These are phyloP conservation scores for Citrus medica DNA, from an alignment of 345 rosid genomes.

Conservation along the genomic window DNA sequence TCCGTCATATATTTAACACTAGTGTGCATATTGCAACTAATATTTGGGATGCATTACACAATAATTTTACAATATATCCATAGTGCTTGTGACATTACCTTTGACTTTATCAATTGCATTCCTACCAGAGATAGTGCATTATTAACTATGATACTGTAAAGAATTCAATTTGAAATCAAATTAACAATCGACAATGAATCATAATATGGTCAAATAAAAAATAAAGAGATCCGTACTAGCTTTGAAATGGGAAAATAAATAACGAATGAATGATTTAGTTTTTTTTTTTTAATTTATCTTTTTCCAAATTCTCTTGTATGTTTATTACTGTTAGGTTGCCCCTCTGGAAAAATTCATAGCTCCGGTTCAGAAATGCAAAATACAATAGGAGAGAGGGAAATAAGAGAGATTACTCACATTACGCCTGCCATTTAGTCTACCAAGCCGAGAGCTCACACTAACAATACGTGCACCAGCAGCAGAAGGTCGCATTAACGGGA, in stretches of 20 bases:
- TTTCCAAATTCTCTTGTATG: background rate
- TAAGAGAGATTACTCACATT: slow-evolving; percentile 49
- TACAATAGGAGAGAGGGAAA: background rate
- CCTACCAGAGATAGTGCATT: background rate
- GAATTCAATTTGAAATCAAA: background rate
- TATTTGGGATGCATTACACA: background rate
- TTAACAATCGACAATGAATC: background rate
- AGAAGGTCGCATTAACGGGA: slow-evolving; percentile 78
- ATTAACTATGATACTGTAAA: background rate
- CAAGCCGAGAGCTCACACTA: slow-evolving; percentile 83
- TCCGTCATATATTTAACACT: background rate
- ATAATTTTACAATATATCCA: background rate
- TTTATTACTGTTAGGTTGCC: background rate
- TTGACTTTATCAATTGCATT: background rate
- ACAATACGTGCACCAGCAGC: slow-evolving; percentile 78
- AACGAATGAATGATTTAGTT: background rate
- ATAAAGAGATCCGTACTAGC: background rate
- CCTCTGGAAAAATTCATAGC: background rate
- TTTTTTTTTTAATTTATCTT: background rate
- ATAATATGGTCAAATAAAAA: background rate
- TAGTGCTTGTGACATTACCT: background rate
- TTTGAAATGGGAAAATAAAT: background rate
- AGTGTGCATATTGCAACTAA: background rate
- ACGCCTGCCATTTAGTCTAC: slow-evolving; percentile 72
- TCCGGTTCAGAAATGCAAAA: background rate